Conservation (phyloP, 208 protist genomes). For the Leishmania braziliensis region DNA sequence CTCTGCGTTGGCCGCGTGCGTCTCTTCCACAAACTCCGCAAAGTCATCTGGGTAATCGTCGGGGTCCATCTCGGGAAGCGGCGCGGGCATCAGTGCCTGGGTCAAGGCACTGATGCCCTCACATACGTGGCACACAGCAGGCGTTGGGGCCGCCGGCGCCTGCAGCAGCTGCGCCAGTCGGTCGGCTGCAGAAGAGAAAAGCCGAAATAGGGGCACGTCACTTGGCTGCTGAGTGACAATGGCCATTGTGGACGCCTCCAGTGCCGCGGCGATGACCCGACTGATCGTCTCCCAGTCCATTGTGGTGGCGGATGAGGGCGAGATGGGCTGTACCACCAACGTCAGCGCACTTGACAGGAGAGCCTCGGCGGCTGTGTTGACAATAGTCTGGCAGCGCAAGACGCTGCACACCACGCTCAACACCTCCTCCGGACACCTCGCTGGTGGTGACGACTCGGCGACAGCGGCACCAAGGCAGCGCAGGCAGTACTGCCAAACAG, state of each 20-base stretch:
- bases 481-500: constrained; percentile 53
- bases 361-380: constrained; percentile 44
- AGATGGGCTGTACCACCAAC: constrained; percentile 30
- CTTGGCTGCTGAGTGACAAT: constrained; percentile 49
- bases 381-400: constrained; percentile 52
- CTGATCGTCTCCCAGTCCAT: constrained; percentile 33
- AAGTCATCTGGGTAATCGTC: constrained; percentile 82
- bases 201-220: constrained; percentile 42
- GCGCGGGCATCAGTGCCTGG: constrained; percentile 58
- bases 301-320: not conserved
- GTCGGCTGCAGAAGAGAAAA: constrained; percentile 49
- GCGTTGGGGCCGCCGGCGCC: constrained; percentile 12
- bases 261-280: constrained; percentile 46
- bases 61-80: constrained; percentile 59
- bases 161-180: constrained; percentile 43
- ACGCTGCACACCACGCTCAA: constrained; percentile 46
- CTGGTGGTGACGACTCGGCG: not conserved
- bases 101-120: constrained; percentile 72
- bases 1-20: constrained; percentile 18
- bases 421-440: constrained; percentile 13
- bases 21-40: constrained; percentile 26
- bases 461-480: constrained; percentile 19
- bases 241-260: constrained; percentile 61
- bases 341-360: constrained; percentile 48
- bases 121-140: constrained; percentile 48